Evolutionary conservation across 228 moss, liverwort and hornwort genomes (phyloP), one percentile per base, ranked within the genome.

Genomic region (Sphagnum magellanicum): DNA sequence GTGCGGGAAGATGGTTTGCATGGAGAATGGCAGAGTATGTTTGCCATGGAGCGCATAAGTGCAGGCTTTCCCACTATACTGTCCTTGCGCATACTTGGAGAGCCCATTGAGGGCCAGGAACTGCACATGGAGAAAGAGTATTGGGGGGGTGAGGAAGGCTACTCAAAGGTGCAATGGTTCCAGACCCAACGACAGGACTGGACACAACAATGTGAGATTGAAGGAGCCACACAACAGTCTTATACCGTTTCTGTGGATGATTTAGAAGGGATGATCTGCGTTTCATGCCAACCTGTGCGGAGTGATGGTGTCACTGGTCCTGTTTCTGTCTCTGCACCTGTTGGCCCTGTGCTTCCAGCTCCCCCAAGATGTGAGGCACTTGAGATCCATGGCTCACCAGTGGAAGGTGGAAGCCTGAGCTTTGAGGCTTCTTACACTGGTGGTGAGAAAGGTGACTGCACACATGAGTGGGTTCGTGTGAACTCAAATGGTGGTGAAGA

Each of bases 71-170:
- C 94, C 6, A 87, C 78, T 79, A 59, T 94, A 75, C 82, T 78
- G 10, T 77, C 81, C 49, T 76, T 94, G 63, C 87, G 82, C 64
- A 94, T 94, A 55, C 72, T 85, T 48, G 94, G 91, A 53, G 74
- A 87, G 72, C 82, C 89, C 4, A 75, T 88, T 52, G 94, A 94
- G 53, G 94, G 87, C 6, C 79, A 87, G 55, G 87, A 94, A 65
- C 86, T 94, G 15, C 83, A 82, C 64, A 83, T 91, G 53, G 79
- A 87, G 49, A 94, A 87, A 52, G 89, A 94, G 67, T 94, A 94
- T 53, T 94, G 91, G 91, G 94, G 94, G 71, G 94, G 94, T 6
- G 87, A 85, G 51, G 94, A 94, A 77, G 94, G 94, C 48, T 73
- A 81, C 58, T 91, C 89, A 60, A 87, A 87, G 72, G 82, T 94